A percentile compares a stretch with the other conserved stretches of the same genome.
Evolutionary conservation across 2,329 filamentous ascomycete genomes (phyloP).

Genomic region (Aurifilum marmelostoma): DNA sequence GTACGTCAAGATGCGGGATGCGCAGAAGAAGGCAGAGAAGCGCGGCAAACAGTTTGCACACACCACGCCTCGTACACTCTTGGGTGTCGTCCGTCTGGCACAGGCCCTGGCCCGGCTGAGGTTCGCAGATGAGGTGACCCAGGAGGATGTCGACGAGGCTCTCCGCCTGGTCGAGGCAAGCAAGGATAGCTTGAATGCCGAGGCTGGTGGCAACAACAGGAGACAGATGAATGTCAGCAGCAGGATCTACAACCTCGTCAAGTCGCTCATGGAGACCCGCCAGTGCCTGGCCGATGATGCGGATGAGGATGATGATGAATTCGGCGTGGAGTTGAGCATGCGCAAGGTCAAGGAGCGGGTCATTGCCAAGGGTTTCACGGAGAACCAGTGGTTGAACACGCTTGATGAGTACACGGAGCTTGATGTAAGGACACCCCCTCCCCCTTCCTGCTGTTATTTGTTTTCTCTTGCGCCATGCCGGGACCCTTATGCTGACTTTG

Average conservation of each 20-base stretch:
- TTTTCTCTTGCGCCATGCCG: not conserved
- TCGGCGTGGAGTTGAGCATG: conserved; percentile 75
- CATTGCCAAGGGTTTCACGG: conserved; percentile 93
- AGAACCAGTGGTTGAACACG: conserved; percentile 85
- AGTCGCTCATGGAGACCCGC: conserved; percentile 82
- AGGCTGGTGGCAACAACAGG: conserved; percentile 57
- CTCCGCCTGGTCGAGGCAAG: conserved; percentile 88
- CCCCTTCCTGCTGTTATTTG: conserved; percentile 20
- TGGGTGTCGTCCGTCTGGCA: conserved; percentile 89
- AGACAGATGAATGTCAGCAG: conserved; percentile 79
- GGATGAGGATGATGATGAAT: conserved; percentile 56
- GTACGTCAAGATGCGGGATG: conserved; percentile 91
- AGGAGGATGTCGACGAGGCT: conserved; percentile 95
- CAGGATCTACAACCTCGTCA: conserved; percentile 94
- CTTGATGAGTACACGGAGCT: conserved; percentile 87
- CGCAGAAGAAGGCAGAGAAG: conserved; percentile 89
- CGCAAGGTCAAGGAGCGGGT: conserved; percentile 88
- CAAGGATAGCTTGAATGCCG: conserved; percentile 85
- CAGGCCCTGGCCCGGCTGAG: conserved; percentile 91
- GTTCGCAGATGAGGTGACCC: conserved; percentile 82
- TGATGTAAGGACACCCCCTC: conserved; percentile 94
- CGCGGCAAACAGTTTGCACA: conserved; percentile 92
- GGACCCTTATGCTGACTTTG: conserved; percentile 43
- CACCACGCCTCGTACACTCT: conserved; percentile 88
- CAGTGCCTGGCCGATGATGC: conserved; percentile 76